phyloP scores from a whole-genome alignment of 2,329 filamentous ascomycete genomes.

The Sporothrix protearum region DNA sequence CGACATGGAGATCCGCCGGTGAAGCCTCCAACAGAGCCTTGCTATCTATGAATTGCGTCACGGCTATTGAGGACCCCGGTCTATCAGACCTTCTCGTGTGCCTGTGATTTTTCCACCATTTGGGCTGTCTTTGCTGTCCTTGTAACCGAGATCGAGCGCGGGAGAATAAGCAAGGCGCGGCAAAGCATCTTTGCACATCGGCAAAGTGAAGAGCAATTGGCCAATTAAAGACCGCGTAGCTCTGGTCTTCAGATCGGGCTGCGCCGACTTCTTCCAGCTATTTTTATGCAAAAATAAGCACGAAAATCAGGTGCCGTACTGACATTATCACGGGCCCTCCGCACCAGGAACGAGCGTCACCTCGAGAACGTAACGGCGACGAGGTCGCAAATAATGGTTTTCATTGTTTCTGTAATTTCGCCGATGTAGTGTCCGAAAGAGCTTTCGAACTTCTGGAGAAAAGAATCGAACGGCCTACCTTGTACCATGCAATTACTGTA shows the following conservation, averaged over 20 bases:
- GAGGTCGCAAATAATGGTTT: background rate
- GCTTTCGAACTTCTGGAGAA: background rate
- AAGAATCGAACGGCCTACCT: background rate
- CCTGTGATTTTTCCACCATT: background rate
- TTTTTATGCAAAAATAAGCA: too few species aligned
- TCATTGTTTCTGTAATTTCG: background rate
- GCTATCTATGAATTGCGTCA: background rate
- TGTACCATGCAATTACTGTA: too few species aligned
- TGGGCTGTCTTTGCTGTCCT: background rate
- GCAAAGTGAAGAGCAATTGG: conserved; percentile 16
- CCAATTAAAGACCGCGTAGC: conserved; percentile 11
- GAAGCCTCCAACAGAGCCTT: background rate
- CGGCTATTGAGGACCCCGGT: background rate
- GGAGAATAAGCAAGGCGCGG: conserved; percentile 15
- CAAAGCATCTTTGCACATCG: conserved; percentile 6
- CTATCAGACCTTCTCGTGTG: background rate
- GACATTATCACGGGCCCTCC: background rate
- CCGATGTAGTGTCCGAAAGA: background rate
- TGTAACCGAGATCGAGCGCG: conserved; percentile 19
- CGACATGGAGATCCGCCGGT: background rate
- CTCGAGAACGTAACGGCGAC: conserved; percentile 21
- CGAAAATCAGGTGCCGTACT: conserved; percentile 9
- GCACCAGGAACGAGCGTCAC: conserved; percentile 1
- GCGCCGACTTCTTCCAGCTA: conserved; percentile 20
- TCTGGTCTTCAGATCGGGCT: background rate